Base-by-base conservation (phyloP, 2,329 filamentous ascomycete genomes). In the Calonectria crousiana region DNA sequence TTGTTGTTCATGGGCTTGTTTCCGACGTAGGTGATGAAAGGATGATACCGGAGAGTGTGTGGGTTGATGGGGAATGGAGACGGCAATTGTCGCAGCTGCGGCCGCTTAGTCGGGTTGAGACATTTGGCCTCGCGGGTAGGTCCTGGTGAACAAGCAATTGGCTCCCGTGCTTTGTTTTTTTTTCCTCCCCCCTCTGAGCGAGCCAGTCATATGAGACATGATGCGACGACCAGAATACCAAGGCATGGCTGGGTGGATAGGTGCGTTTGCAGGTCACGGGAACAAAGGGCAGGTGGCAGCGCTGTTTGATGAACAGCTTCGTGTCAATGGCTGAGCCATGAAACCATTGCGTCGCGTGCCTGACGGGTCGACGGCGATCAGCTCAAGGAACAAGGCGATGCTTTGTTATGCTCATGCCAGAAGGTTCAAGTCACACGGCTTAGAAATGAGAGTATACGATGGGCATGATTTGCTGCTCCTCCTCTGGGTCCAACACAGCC, bases 331-430 rank as follows among this genome's bases (percentile, higher is more conserved):
- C 56, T 28, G 32, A 36, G 56, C 36, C 56, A 38, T 62, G 36
- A n/a, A 28, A 34, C 14, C 23, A 62, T 62, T 62, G 56, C 56
- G 56, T 44, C n/a, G 56, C 56, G 34, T 62, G n/a, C 36, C 47
- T 65, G 38, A 49, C n/a, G 26, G 60, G 38, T 41, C 16, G 11
- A 41, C 38, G 56, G 16, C 56, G 56, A 62, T 62, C 56, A 41
- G 26, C 56, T 16, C 8, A 20, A 62, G 11, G 18, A 49, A 23
- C 18, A 34, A 23, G 60, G 60, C 60, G 38, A 65, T 47, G 65
- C 49, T 53, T 30, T 67, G 49, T 67, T 67, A 53, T 67, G 65
- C 65, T 62, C 49, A 52, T 67, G 65, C 56, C 18, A 41, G 36
- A 62, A 41, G 49, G 64, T 52, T 44, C 60, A 44, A 49, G 60